phyloP scores from a whole-genome alignment of 441 rosid species.

The Euphorbia celastroides region DNA sequence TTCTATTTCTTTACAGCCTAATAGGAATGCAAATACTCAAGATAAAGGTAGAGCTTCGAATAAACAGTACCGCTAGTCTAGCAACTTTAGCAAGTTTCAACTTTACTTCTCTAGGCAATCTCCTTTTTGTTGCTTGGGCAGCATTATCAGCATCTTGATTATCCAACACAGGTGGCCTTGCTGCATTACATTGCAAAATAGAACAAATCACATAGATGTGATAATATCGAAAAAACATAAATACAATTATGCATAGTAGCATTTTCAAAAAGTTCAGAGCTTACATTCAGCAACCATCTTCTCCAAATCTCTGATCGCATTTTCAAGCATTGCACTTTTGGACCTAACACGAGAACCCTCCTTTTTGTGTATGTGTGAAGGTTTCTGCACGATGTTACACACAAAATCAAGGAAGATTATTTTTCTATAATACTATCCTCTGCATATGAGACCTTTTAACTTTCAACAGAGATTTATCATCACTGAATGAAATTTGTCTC shows the following conservation, averaged over 20 bases:
- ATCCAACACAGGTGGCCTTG: constrained; percentile 74
- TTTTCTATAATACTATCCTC: background rate
- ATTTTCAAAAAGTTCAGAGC: constrained; percentile 23
- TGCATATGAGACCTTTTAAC: background rate
- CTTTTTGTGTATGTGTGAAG: constrained; percentile 44
- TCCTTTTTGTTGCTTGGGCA: constrained; percentile 77
- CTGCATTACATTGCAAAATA: constrained; percentile 40
- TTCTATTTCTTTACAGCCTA: too few relatives aligned
- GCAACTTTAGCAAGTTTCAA: constrained; percentile 91
- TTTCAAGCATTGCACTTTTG: constrained; percentile 66
- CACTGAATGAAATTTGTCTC: background rate
- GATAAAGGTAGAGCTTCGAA: constrained; percentile 6
- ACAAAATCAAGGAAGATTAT: constrained; percentile 18
- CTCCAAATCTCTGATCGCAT: constrained; percentile 87
- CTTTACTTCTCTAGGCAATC: constrained; percentile 90
- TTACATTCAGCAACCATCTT: constrained; percentile 90
- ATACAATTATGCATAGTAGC: constrained; percentile 12
- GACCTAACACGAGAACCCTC: constrained; percentile 59
- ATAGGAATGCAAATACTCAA: background rate
- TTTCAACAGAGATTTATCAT: background rate
- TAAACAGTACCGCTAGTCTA: constrained; percentile 69
- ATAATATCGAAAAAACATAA: constrained; percentile 5
- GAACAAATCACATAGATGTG: constrained; percentile 14
- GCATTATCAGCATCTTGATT: constrained; percentile 77
- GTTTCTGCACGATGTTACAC: constrained; percentile 41